Evolutionary conservation across 2,329 filamentous ascomycete genomes (phyloP).

Genomic region (Bimuria novae-zelandiae): DNA sequence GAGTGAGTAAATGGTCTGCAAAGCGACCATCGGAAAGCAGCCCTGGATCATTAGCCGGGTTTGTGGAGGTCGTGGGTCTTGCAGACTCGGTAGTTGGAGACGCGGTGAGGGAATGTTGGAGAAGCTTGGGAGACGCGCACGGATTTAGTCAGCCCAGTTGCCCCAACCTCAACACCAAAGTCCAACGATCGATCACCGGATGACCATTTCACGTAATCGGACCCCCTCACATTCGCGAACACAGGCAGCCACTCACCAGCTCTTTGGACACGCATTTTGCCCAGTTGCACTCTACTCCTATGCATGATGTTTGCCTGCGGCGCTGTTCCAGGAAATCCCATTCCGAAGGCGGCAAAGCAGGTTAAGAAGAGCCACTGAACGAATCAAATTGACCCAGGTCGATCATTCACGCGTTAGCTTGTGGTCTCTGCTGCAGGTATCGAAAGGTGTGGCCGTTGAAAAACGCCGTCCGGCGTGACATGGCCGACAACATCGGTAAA

Average conservation of each 20-base stretch:
- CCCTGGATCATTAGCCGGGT: constrained; percentile 27
- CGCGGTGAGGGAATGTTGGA: constrained; percentile 19
- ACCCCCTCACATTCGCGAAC: too few relatives aligned
- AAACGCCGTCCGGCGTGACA: too few relatives aligned
- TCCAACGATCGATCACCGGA: too few relatives aligned
- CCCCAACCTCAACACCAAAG: too few relatives aligned
- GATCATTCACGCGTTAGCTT: background rate
- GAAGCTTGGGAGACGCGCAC: too few relatives aligned
- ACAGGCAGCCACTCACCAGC: too few relatives aligned
- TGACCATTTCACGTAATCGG: too few relatives aligned
- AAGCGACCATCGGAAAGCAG: constrained; percentile 17
- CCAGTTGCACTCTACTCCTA: constrained; percentile 1
- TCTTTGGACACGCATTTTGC: too few relatives aligned
- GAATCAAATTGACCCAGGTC: background rate
- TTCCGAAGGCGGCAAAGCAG: constrained; percentile 4
- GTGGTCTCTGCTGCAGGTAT: background rate
- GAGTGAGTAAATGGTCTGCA: constrained; percentile 18
- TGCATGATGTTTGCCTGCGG: constrained; percentile 2
- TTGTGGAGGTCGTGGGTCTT: constrained; percentile 14
- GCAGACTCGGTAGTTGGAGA: constrained; percentile 24
- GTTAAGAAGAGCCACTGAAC: background rate
- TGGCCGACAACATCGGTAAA: too few relatives aligned
- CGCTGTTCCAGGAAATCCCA: background rate
- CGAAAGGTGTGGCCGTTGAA: constrained; percentile 6
- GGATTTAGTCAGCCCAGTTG: too few relatives aligned